phyloP scores from a whole-genome alignment of 202 grass and related monocot species.

The Digitaria exilis region DNA sequence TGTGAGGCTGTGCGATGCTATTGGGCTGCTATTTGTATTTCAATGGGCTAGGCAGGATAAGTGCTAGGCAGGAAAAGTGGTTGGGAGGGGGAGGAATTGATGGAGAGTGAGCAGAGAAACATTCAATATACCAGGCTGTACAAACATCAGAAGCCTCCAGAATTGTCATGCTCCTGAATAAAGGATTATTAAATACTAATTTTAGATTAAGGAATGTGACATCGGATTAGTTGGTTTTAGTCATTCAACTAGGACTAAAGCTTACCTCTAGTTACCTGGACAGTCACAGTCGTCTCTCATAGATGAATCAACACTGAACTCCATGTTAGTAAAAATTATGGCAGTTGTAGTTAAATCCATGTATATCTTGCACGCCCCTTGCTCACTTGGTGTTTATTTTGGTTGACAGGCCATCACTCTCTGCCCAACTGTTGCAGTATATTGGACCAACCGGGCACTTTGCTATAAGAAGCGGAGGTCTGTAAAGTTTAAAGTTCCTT shows the following conservation, averaged over 20 bases:
- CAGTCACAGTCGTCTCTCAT: not conserved
- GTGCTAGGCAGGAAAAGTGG: not conserved
- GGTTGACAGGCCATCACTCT: conserved; percentile 78
- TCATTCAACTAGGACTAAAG: not conserved
- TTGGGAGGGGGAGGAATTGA: not conserved
- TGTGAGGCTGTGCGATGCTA: not conserved
- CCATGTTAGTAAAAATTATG: not conserved
- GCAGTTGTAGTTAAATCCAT: not conserved
- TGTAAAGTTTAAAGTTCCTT: conserved; percentile 47
- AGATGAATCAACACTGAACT: not conserved
- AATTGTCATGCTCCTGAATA: not conserved
- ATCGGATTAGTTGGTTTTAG: not conserved
- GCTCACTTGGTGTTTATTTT: conserved; percentile 46
- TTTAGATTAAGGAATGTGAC: not conserved
- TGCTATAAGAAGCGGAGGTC: conserved; percentile 88
- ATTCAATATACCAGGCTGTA: not conserved
- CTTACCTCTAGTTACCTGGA: not conserved
- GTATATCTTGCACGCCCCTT: not conserved
- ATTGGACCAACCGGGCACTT: conserved; percentile 88
- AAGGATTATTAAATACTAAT: not conserved
- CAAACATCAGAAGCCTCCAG: not conserved
- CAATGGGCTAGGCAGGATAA: not conserved
- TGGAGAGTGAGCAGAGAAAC: not conserved
- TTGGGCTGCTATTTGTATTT: not conserved
- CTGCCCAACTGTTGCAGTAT: conserved; percentile 76